phyloP scores from a whole-genome alignment of 768 basidiomycete genomes.

The Exsudoporus frostii region DNA sequence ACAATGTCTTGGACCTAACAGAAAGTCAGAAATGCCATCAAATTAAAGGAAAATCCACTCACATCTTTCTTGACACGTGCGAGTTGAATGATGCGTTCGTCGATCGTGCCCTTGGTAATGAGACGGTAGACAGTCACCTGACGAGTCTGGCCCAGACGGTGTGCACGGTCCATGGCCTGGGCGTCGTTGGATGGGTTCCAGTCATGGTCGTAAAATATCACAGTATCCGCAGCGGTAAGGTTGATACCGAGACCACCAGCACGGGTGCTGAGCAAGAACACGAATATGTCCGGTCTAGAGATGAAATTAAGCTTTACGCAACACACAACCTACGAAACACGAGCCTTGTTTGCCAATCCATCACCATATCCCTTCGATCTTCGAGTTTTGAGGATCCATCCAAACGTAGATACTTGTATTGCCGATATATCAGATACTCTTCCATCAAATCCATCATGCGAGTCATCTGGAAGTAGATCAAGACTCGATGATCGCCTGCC shows the following conservation, averaged over 20 bases:
- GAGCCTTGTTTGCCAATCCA: conserved; percentile 97
- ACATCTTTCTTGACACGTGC: conserved; percentile 98
- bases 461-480: conserved; percentile 99
- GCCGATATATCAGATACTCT: conserved; percentile 94
- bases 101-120: conserved; percentile 91
- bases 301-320: background rate
- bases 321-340: conserved; percentile 16
- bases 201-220: conserved; percentile 25
- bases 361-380: conserved; percentile 98
- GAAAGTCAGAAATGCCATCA: background rate
- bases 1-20: conserved; percentile 96
- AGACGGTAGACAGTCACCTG: conserved; percentile 96
- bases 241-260: conserved; percentile 98
- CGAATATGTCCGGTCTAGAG: conserved; percentile 76
- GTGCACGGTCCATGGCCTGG: conserved; percentile 97
- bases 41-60: conserved; percentile 20
- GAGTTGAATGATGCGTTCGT: conserved; percentile 95
- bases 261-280: conserved; percentile 90
- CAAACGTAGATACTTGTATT: conserved; percentile 90
- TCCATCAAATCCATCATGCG: conserved; percentile 99
- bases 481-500: conserved; percentile 85
- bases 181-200: conserved; percentile 93
- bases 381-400: conserved; percentile 95
- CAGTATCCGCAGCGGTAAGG: conserved; percentile 63
- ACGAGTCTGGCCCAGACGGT: conserved; percentile 93